Evolutionary conservation across 345 rosid species (phyloP).

Genomic region (Eucalyptus lansdowneana): DNA sequence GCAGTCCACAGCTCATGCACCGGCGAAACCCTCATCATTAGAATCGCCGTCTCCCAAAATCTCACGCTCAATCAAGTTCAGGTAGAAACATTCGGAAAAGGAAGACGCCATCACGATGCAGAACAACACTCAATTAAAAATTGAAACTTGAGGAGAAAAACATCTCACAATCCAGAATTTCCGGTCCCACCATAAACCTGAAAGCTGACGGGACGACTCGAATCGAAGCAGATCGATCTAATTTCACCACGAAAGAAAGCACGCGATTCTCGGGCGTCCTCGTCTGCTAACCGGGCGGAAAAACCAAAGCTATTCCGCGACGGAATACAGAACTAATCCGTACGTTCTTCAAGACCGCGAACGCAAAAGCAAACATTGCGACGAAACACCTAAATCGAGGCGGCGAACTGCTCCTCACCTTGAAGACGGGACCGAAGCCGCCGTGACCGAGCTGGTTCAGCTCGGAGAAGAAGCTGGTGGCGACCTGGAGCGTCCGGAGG

Average conservation of each 20-base stretch:
- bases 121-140: not conserved
- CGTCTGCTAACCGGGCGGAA: not conserved
- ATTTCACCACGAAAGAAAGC: not conserved
- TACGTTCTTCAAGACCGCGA: not conserved
- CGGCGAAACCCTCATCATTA: not conserved
- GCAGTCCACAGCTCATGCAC: not conserved
- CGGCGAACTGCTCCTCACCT: constrained; percentile 12
- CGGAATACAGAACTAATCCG: not conserved
- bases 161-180: not conserved
- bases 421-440: constrained; percentile 90
- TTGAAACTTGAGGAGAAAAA: not conserved
- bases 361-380: not conserved
- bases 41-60: not conserved
- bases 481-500: constrained; percentile 48
- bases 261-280: not conserved
- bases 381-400: not conserved
- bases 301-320: not conserved
- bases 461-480: constrained; percentile 74
- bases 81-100: not conserved
- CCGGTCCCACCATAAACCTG: not conserved
- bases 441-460: constrained; percentile 75
- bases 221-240: not conserved
- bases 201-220: not conserved
- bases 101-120: not conserved
- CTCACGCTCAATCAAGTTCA: not conserved